phyloP scores from a whole-genome alignment of 2,329 filamentous ascomycete genomes.

The Phoma herbarum region DNA sequence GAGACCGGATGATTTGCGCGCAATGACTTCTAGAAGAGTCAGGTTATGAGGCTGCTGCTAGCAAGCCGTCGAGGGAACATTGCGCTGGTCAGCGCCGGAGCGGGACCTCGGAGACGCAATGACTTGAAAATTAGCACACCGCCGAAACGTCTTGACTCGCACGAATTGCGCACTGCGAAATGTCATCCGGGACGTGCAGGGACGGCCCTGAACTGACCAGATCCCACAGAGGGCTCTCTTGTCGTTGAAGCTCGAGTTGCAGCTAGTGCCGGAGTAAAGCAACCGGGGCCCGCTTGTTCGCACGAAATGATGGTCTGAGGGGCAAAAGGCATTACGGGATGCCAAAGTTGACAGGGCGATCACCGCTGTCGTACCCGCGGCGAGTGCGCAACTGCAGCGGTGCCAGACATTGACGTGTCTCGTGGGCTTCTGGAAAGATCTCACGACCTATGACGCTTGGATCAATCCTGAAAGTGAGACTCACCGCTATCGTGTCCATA shows the following conservation, averaged over 20 bases:
- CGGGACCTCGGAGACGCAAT: slow-evolving; percentile 16
- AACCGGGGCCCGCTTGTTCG: slow-evolving; percentile 24
- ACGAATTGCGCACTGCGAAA: slow-evolving; percentile 2
- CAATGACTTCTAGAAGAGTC: slow-evolving; percentile 17
- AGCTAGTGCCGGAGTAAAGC: slow-evolving; percentile 19
- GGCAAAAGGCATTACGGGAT: slow-evolving; percentile 14
- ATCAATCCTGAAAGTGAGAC: slow-evolving; percentile 24
- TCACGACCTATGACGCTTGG: slow-evolving; percentile 17
- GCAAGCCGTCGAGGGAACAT: slow-evolving; percentile 5
- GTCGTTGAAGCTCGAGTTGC: slow-evolving; percentile 13
- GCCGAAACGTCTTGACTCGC: slow-evolving; percentile 18
- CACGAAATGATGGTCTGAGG: slow-evolving; percentile 22
- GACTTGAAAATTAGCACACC: slow-evolving; percentile 17
- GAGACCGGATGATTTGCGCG: slow-evolving; percentile 15
- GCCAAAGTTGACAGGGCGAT: slow-evolving; percentile 27
- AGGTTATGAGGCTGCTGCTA: slow-evolving; percentile 16
- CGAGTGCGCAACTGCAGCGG: slow-evolving; percentile 20
- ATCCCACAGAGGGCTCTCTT: slow-evolving; percentile 14
- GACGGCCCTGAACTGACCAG: slow-evolving; percentile 18
- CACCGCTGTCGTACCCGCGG: slow-evolving; percentile 34
- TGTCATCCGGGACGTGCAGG: slow-evolving; percentile 16
- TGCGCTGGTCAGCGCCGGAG: slow-evolving; percentile 16
- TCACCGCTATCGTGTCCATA: slow-evolving; percentile 26
- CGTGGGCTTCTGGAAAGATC: slow-evolving; percentile 16
- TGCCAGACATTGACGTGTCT: slow-evolving; percentile 33